Conservation (phyloP, 225 moss, liverwort and hornwort species). For the Thuidium tamariscinum region DNA sequence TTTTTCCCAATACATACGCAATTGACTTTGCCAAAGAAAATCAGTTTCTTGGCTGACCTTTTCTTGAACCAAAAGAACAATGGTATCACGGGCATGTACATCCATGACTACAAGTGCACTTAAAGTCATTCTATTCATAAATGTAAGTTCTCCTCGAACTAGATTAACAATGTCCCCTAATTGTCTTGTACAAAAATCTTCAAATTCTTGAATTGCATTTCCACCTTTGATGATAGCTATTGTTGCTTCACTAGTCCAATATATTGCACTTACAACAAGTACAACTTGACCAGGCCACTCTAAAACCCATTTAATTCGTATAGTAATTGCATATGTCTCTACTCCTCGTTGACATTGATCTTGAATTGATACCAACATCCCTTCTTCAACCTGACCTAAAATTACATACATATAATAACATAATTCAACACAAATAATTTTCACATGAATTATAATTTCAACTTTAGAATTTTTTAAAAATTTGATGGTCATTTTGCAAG, state of each 20-base stretch:
- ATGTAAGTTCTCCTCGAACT: background rate
- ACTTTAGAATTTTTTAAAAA: background rate
- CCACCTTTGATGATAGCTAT: background rate
- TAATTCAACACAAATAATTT: background rate
- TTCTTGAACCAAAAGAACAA: background rate
- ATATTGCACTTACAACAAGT: background rate
- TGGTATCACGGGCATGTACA: background rate
- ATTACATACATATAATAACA: background rate
- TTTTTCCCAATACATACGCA: background rate
- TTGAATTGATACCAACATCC: background rate
- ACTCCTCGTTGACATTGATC: background rate
- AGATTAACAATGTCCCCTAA: background rate
- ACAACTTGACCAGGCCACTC: background rate
- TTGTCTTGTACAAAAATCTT: background rate
- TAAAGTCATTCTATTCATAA: background rate
- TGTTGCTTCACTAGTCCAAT: background rate
- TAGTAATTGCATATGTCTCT: background rate
- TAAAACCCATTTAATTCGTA: background rate
- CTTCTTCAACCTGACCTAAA: background rate
- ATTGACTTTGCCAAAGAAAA: background rate
- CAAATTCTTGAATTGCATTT: background rate
- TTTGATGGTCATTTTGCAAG: background rate
- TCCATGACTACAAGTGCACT: background rate
- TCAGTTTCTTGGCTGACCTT: background rate
- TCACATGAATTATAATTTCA: fast-evolving